Evolutionary conservation across 2,329 filamentous ascomycete species (phyloP), one percentile per base, ranked within the genome.

Genomic region (Balansia obtecta): DNA sequence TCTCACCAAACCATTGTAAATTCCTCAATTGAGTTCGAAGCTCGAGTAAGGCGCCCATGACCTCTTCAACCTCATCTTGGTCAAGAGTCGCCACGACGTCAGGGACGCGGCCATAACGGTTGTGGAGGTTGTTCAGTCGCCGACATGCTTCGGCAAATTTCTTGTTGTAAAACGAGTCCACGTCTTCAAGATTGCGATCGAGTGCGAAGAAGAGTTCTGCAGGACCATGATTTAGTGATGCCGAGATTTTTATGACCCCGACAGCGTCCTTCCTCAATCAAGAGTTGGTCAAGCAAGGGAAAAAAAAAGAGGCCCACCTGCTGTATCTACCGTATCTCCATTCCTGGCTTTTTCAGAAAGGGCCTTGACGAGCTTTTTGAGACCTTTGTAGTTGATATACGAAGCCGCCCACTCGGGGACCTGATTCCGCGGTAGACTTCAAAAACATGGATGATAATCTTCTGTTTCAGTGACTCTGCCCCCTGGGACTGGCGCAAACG

Each of bases 121-220:
- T 88, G 66, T 94, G 84, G 27, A 97, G 75, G 13, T 96, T 78
- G 58, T 88, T 89, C 57, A 97, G 73, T 37, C 91, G 83, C 53
- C 93, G 85, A 38, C 85, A 82, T 54, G 85, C 85, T 60, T 97
- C 91, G 54, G 82, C 78, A 62, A 89, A 88, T 65, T 96, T 96
- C 66, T 90, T 94, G 71, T 95, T 96, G 74, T 96, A 97, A 68
- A 98, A 97, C 48, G 80, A 80, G 68, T 96, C 89, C 65, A 98
- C 91, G 69, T 95, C 86, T 73, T 98, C 93, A 62, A 98, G 83
- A 65, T 97, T 96, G 60, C 93, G 87, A 65, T 98, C 93, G 66
- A 98, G 82, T 56, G 85, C 87, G 68, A 91, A 95, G 73, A 96
- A 95, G 76, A 98, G 95, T 68, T 90, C 93, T 96, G 72, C 60